These are phyloP conservation scores for Arthrobotrys musiformis DNA, from an alignment of 2,329 filamentous ascomycete genomes.

Conservation along the genomic window DNA sequence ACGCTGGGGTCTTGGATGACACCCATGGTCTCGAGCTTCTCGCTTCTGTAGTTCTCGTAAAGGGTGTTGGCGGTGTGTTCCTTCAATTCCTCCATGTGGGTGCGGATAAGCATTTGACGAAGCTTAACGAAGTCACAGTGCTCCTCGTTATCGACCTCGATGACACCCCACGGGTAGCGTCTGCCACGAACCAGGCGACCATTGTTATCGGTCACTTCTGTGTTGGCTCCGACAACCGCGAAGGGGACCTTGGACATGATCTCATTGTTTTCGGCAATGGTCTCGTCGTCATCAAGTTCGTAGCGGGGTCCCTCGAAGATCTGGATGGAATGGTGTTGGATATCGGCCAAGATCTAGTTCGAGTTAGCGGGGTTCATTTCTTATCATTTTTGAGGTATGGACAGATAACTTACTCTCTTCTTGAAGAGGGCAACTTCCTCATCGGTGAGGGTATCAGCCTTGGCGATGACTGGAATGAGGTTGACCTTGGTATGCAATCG, in stretches of 20 bases:
- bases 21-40: conserved; percentile 98
- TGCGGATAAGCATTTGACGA: conserved; percentile 99
- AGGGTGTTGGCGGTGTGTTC: conserved; percentile 99
- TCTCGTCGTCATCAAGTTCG: conserved; percentile 98
- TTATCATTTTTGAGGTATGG: background rate
- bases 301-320: conserved; percentile 99
- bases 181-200: conserved; percentile 96
- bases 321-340: conserved; percentile 95
- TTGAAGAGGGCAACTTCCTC: conserved; percentile 96
- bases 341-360: conserved; percentile 88
- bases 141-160: conserved; percentile 99
- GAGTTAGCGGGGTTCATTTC: conserved; percentile 11
- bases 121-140: conserved; percentile 99
- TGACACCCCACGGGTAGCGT: conserved; percentile 96
- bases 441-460: conserved; percentile 96
- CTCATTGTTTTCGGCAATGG: conserved; percentile 99
- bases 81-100: conserved; percentile 99
- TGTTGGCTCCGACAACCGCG: conserved; percentile 95
- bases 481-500: conserved; percentile 99
- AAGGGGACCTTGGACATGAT: conserved; percentile 99
- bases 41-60: conserved; percentile 99
- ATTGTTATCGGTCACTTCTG: conserved; percentile 89
- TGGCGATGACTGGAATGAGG: conserved; percentile 98
- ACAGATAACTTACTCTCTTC: conserved; percentile 80
- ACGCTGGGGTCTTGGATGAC: conserved; percentile 98